A percentile compares a stretch with the other conserved stretches of the same genome.
phyloP scores from a whole-genome alignment of 768 basidiomycete species.

The Multifurca ochricompacta region DNA sequence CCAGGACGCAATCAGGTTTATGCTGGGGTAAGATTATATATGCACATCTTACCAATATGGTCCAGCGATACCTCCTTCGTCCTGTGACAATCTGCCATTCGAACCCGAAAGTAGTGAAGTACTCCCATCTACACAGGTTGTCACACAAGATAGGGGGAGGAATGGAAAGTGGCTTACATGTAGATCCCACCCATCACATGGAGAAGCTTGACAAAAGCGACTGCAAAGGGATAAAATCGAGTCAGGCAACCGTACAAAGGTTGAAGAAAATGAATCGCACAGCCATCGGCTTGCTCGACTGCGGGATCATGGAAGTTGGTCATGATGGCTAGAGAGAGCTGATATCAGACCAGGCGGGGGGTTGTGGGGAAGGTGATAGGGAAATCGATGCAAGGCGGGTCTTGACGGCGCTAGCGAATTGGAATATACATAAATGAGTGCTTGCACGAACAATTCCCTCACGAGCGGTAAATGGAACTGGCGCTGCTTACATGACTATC shows the following conservation, averaged over 20 bases:
- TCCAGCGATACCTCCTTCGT: conserved; percentile 10
- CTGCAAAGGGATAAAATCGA: neutral
- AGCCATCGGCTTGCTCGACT: neutral
- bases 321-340: conserved; percentile 1
- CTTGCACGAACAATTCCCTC: too few species aligned
- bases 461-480: too few species aligned
- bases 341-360: neutral
- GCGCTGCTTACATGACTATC: too few species aligned
- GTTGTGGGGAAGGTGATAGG: neutral
- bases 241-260: neutral
- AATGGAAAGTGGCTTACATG: neutral
- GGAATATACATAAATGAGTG: conserved; percentile 1
- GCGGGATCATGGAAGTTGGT: conserved; percentile 13
- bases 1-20: neutral
- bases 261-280: neutral
- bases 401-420: neutral
- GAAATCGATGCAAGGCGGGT: neutral
- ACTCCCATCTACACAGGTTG: conserved; percentile 13
- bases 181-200: conserved; percentile 13
- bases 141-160: neutral
- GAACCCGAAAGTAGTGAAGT: conserved; percentile 6
- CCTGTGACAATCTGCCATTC: conserved; percentile 18
- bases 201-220: conserved; percentile 9
- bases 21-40: neutral
- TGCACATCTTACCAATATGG: conserved; percentile 8